These are phyloP conservation scores for Nothomitra cinnamomea DNA, from an alignment of 2,329 filamentous ascomycete genomes.

Conservation along the genomic window DNA sequence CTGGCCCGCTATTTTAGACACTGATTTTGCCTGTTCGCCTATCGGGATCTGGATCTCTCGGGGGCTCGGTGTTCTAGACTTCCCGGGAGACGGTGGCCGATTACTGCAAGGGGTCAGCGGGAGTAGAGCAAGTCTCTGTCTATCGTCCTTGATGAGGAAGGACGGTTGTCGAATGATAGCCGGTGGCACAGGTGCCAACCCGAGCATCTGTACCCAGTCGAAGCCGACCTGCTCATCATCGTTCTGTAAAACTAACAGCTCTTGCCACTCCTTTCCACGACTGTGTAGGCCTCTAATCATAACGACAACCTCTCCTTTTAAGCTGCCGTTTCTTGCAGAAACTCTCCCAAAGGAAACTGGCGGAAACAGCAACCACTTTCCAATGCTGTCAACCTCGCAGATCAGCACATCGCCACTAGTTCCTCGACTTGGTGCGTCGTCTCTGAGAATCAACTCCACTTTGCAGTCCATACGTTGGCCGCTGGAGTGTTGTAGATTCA, in stretches of 20 bases:
- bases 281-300: slow-evolving; percentile 66
- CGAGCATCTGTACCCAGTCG: slow-evolving; percentile 83
- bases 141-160: slow-evolving; percentile 23
- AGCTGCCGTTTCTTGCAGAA: slow-evolving; percentile 63
- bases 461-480: slow-evolving; percentile 81
- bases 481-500: slow-evolving; percentile 73
- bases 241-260: slow-evolving; percentile 61
- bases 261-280: slow-evolving; percentile 54
- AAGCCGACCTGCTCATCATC: slow-evolving; percentile 60
- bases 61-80: slow-evolving; percentile 28
- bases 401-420: slow-evolving; percentile 75
- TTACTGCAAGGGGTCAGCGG: not conserved
- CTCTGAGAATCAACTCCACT: slow-evolving; percentile 71
- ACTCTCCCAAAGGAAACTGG: slow-evolving; percentile 57
- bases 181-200: slow-evolving; percentile 44
- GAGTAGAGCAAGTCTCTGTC: not conserved
- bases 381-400: slow-evolving; percentile 65
- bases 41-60: slow-evolving; percentile 43
- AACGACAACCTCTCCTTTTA: slow-evolving; percentile 56
- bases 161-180: slow-evolving; percentile 35
- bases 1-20: slow-evolving; percentile 26
- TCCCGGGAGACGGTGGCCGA: slow-evolving; percentile 18
- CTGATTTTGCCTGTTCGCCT: slow-evolving; percentile 35
- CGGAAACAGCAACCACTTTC: slow-evolving; percentile 79
- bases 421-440: slow-evolving; percentile 50